Evolutionary conservation across 805 yeast genomes (phyloP), one percentile per base, ranked within the genome.

Genomic region (Suhomyces tanzawaensis): DNA sequence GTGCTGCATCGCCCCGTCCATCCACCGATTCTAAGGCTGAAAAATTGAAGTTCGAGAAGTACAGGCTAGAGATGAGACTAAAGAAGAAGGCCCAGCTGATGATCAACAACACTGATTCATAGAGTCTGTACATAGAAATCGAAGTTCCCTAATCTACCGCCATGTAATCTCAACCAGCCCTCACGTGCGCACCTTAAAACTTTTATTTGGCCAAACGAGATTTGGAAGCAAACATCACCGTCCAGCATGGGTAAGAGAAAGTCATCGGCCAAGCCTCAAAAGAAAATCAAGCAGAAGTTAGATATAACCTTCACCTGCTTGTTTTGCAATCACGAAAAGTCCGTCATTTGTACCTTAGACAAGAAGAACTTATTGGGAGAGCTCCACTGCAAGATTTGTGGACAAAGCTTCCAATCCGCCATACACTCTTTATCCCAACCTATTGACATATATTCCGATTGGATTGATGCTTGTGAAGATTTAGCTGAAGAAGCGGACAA

Each of bases 381-480:
- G 17, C 64, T 93, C 42, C 80, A 77, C 46, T 91, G 99, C 62
- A 93, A 93, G 57, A 83, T 89, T 23, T 91, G 99, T 59, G 97
- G 97, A 0, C 97, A 90, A 60, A 76, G 79, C 26, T 91, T 93
- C 69, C 97, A 90, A 60, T 79, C 95, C 3, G 79, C 89, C 32
- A 87, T 90, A 49, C 87, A 87, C 59, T 77, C 87, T 3, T 68
- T 84, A 36, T 79, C 88, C 12, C 96, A 86, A 41, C 96, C 99
- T 0, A 89, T 91, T 29, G 99, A 91, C 64, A 85, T 91, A 12
- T 91, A 91, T 58, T 83, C 95, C 34, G 98, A 91, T 60, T 91
- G 99, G 99, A 88, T 88, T 37, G 99, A 91, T 69, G 98, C 98
- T 1, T 85, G 91, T 64, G 95, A 85, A 53, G 88, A 85, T 23